phyloP scores from a whole-genome alignment of 371 early-diverging fungal species.

The Mucor piriformis region DNA sequence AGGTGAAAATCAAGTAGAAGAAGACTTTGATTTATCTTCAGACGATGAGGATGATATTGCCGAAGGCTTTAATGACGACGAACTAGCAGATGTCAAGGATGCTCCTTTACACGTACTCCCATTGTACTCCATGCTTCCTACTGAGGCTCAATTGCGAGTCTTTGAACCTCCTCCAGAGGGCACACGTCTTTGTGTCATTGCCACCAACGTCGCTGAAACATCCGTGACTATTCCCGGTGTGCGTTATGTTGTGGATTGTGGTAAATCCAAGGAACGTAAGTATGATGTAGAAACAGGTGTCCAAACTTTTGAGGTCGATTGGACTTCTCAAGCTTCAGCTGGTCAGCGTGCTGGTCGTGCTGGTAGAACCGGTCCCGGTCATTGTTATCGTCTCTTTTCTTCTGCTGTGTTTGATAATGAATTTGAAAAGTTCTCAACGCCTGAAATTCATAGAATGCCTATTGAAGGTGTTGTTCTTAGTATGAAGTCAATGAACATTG shows the following conservation, averaged over 20 bases:
- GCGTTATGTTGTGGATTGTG: slow-evolving; percentile 97
- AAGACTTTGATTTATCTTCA: slow-evolving; percentile 58
- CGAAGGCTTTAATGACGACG: slow-evolving; percentile 53
- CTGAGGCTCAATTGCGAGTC: slow-evolving; percentile 86
- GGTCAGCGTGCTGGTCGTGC: slow-evolving; percentile 98
- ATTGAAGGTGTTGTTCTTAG: slow-evolving; percentile 94
- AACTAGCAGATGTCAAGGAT: slow-evolving; percentile 38
- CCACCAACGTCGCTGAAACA: slow-evolving; percentile 99
- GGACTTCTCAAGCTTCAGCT: slow-evolving; percentile 96
- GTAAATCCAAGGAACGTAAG: slow-evolving; percentile 90
- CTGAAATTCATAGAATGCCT: slow-evolving; percentile 95
- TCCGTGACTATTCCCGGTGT: slow-evolving; percentile 98
- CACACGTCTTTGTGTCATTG: slow-evolving; percentile 92
- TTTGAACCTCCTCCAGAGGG: slow-evolving; percentile 90
- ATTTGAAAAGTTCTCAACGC: slow-evolving; percentile 86
- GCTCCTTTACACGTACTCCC: slow-evolving; percentile 86
- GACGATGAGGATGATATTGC: slow-evolving; percentile 42
- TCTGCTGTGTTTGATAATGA: slow-evolving; percentile 92
- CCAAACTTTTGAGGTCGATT: slow-evolving; percentile 86
- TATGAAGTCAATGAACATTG: slow-evolving; percentile 96
- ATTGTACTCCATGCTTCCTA: slow-evolving; percentile 89
- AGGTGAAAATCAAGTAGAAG: slow-evolving; percentile 59
- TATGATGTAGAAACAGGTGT: slow-evolving; percentile 84
- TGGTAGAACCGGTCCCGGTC: slow-evolving; percentile 96
- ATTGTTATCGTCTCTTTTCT: slow-evolving; percentile 97